Evolutionary conservation across 176 grass and related monocot genomes (phyloP).

Genomic region (Leersia perrieri): DNA sequence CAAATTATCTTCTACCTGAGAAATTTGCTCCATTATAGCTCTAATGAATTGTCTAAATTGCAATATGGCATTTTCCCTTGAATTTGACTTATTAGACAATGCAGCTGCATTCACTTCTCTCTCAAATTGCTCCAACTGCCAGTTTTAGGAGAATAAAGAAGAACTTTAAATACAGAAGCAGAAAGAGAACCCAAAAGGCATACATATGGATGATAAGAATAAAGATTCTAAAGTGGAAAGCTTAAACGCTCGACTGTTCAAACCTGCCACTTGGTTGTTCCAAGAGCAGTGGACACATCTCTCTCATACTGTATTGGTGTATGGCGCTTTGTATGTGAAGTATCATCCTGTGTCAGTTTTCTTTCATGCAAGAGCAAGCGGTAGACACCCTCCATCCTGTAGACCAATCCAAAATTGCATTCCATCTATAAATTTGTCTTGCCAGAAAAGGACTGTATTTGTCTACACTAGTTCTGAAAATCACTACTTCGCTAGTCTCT

Average conservation of each 20-base stretch:
- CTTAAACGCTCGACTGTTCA: conserved; percentile 26
- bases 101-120: conserved; percentile 70
- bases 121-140: conserved; percentile 87
- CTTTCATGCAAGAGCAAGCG: conserved; percentile 75
- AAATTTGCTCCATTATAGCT: conserved; percentile 71
- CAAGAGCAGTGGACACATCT: conserved; percentile 67
- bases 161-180: not conserved
- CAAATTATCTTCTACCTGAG: conserved; percentile 56
- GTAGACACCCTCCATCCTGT: conserved; percentile 79
- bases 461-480: not conserved
- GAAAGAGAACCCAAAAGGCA: conserved; percentile 4
- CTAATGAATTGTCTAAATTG: conserved; percentile 84
- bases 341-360: conserved; percentile 53
- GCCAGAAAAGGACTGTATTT: not conserved
- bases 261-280: conserved; percentile 94
- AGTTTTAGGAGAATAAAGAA: conserved; percentile 31
- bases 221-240: conserved; percentile 8
- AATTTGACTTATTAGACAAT: conserved; percentile 70
- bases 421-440: not conserved
- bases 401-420: conserved; percentile 28
- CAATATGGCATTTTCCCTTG: conserved; percentile 81
- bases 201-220: not conserved
- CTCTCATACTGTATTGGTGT: conserved; percentile 55
- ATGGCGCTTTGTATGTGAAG: conserved; percentile 49
- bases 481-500: not conserved